Evolutionary conservation across 768 basidiomycete genomes (phyloP).

Genomic region (Podaxis sp.): DNA sequence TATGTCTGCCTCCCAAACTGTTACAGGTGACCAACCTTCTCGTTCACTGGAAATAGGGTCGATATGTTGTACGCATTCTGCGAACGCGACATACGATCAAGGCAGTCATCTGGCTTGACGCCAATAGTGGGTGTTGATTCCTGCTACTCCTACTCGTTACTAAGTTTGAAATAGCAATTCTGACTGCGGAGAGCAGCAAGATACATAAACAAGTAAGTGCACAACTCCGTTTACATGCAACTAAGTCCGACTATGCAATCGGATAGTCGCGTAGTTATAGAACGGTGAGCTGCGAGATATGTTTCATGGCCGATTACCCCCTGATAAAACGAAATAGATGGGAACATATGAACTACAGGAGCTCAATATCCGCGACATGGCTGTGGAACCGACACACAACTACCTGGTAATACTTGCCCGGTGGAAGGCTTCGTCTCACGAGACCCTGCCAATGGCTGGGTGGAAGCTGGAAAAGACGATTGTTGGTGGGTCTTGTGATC

Average conservation of each 20-base stretch:
- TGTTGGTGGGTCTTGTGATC: not conserved
- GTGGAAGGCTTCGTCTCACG: not conserved
- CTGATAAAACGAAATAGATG: not conserved
- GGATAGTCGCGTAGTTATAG: slow-evolving; percentile 3
- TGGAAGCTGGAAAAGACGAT: slow-evolving; percentile 2
- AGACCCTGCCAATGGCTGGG: not conserved
- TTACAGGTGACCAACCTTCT: not conserved
- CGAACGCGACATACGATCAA: not conserved
- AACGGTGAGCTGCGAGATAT: not conserved
- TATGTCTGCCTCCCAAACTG: not conserved
- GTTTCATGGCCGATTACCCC: not conserved
- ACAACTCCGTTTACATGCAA: not conserved
- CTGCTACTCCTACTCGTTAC: no score
- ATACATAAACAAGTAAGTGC: not conserved
- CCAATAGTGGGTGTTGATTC: not conserved
- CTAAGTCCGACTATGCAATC: not conserved
- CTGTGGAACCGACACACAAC: slow-evolving; percentile 3
- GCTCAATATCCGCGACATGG: slow-evolving; percentile 4
- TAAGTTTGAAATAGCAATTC: no score
- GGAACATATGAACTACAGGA: not conserved
- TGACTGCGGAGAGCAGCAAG: not conserved
- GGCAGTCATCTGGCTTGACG: slow-evolving; percentile 7
- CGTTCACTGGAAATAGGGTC: not conserved
- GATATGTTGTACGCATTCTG: not conserved
- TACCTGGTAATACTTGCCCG: slow-evolving; percentile 7